Conservation (phyloP, 2,329 filamentous ascomycete genomes). For the Neospermospora avenae region DNA sequence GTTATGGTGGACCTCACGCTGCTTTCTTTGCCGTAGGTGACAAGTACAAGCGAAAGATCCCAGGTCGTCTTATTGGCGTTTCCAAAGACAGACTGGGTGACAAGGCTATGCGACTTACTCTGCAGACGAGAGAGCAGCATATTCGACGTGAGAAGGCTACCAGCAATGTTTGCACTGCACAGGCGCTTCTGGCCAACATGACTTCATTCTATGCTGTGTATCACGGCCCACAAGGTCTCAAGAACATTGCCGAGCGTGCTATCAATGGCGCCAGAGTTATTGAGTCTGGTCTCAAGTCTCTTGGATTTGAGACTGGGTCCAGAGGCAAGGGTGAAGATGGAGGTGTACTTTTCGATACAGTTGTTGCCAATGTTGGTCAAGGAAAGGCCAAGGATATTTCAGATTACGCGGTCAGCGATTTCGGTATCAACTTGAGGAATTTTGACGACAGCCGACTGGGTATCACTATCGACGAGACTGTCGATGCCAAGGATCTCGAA, state of each 20-base stretch:
- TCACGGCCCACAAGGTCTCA: conserved; percentile 81
- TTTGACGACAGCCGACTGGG: conserved; percentile 59
- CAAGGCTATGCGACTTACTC: conserved; percentile 74
- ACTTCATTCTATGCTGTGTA: conserved; percentile 92
- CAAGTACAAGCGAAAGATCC: conserved; percentile 91
- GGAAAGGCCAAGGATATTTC: conserved; percentile 50
- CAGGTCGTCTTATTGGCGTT: conserved; percentile 83
- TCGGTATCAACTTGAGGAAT: conserved; percentile 59
- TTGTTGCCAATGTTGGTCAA: conserved; percentile 60
- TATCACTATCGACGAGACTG: conserved; percentile 77
- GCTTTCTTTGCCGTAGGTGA: conserved; percentile 93
- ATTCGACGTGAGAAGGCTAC: conserved; percentile 95
- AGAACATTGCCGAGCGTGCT: conserved; percentile 75
- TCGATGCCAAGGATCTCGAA: conserved; percentile 52
- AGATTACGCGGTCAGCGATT: conserved; percentile 47
- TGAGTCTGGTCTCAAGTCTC: conserved; percentile 58
- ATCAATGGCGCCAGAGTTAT: conserved; percentile 69
- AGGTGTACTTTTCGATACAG: conserved; percentile 72
- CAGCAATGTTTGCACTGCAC: conserved; percentile 95
- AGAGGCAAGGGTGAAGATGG: conserved; percentile 54
- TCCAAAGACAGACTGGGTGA: conserved; percentile 87
- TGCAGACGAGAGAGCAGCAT: conserved; percentile 94
- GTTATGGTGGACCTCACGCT: conserved; percentile 91
- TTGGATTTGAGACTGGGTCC: conserved; percentile 62
- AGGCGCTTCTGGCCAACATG: conserved; percentile 93